phyloP scores from a whole-genome alignment of 2,329 filamentous ascomycete species.

The Colletotrichum sp. region DNA sequence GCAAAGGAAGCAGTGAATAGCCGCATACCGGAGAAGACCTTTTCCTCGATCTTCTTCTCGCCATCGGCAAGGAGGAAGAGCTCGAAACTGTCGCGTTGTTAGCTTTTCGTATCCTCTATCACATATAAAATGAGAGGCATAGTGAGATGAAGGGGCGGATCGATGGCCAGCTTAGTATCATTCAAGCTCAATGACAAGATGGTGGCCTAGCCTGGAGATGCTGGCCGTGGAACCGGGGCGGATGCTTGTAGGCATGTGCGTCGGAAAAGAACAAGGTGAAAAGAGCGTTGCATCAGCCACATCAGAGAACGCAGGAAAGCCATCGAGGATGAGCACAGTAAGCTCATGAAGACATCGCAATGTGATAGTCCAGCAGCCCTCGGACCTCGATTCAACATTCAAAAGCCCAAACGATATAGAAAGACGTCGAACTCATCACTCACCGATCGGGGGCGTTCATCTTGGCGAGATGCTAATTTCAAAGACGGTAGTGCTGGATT shows the following conservation, averaged over 20 bases:
- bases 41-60: constrained; percentile 92
- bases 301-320: not conserved
- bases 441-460: constrained; percentile 65
- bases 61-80: constrained; percentile 86
- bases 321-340: not conserved
- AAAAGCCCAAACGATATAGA: not conserved
- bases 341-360: not conserved
- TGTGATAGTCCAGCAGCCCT: not conserved
- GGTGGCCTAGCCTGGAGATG: not conserved
- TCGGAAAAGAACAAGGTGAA: not conserved
- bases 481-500: not conserved
- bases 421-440: constrained; percentile 27
- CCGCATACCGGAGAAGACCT: constrained; percentile 82
- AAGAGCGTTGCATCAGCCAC: not conserved
- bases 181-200: not conserved
- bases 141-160: not conserved
- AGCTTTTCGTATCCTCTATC: not conserved
- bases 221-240: not conserved
- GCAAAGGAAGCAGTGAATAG: constrained; percentile 3
- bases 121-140: not conserved
- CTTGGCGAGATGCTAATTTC: constrained; percentile 22
- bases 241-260: not conserved
- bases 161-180: not conserved
- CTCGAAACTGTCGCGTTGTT: constrained; percentile 72
- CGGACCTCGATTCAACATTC: not conserved